phyloP scores from a whole-genome alignment of 202 grass and related monocot species.

The Bolboschoenoplectus hybrid region DNA sequence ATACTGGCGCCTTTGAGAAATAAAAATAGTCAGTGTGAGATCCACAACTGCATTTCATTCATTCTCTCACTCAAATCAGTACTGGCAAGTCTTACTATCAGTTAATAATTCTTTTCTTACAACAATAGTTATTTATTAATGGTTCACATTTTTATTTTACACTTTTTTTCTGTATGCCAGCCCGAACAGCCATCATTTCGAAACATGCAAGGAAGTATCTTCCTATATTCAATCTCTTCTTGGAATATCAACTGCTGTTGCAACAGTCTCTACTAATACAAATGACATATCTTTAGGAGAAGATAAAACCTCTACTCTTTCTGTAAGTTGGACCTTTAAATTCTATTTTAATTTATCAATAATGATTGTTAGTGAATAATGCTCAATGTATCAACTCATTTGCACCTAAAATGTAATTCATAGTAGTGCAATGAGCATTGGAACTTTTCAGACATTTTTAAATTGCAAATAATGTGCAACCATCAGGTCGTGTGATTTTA shows the following conservation, averaged over 20 bases:
- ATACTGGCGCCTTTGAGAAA: slow-evolving; percentile 23
- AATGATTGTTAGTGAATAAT: not conserved
- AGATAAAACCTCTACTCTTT: slow-evolving; percentile 42
- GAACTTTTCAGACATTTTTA: slow-evolving; percentile 5
- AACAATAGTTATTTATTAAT: slow-evolving; percentile 4
- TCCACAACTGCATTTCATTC: not conserved
- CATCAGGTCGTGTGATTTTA: not conserved
- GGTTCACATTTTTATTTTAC: not conserved
- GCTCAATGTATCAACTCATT: not conserved
- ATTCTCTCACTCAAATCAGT: not conserved
- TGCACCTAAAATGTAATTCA: not conserved
- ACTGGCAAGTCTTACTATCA: not conserved
- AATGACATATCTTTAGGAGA: slow-evolving; percentile 32
- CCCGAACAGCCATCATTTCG: slow-evolving; percentile 74
- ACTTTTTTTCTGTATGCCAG: slow-evolving; percentile 49
- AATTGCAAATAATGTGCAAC: not conserved
- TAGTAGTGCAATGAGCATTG: not conserved
- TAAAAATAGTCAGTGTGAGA: not conserved
- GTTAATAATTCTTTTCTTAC: slow-evolving; percentile 12
- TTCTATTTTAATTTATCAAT: slow-evolving; percentile 36
- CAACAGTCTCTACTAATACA: slow-evolving; percentile 44
- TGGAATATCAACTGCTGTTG: slow-evolving; percentile 64
- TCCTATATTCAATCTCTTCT: slow-evolving; percentile 82
- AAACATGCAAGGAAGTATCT: slow-evolving; percentile 83
- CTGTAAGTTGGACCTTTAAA: slow-evolving; percentile 59